phyloP scores from a whole-genome alignment of 306 rosid genomes.

The Castanea sativa region DNA sequence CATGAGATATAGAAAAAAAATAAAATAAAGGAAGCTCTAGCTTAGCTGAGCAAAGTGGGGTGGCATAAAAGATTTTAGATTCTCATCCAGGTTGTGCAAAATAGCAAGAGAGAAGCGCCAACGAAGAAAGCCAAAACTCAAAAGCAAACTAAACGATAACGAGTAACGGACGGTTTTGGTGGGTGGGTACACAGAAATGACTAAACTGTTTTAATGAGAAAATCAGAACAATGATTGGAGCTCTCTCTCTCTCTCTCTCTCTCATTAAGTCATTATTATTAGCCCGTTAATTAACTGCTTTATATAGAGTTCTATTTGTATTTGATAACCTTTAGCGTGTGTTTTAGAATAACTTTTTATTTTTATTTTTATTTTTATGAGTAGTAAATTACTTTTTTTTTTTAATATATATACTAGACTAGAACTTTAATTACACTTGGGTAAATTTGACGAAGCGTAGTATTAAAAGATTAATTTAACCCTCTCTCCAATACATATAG shows the following conservation, averaged over 20 bases:
- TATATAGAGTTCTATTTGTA: neutral
- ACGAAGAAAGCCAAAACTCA: neutral
- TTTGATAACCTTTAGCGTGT: too few relatives aligned
- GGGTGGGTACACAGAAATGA: too few relatives aligned
- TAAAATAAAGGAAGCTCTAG: too few relatives aligned
- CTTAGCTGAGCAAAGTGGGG: neutral
- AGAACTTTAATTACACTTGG: too few relatives aligned
- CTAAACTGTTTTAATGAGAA: neutral
- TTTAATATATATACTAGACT: too few relatives aligned
- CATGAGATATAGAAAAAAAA: neutral
- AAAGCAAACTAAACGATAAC: slow-evolving; percentile 5
- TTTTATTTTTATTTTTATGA: too few relatives aligned
- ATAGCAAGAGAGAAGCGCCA: slow-evolving; percentile 21
- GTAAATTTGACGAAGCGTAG: too few relatives aligned
- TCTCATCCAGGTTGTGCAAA: neutral
- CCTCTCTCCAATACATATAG: too few relatives aligned
- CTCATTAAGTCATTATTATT: neutral
- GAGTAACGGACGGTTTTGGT: neutral
- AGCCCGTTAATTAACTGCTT: neutral
- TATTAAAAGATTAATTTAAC: too few relatives aligned
- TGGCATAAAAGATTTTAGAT: neutral
- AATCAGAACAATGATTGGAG: slow-evolving; percentile 19
- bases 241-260: neutral
- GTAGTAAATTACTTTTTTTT: too few relatives aligned
- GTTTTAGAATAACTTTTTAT: too few relatives aligned